Evolutionary conservation across 2,329 filamentous ascomycete genomes (phyloP).

Genomic region (Colletotrichum falcatum): DNA sequence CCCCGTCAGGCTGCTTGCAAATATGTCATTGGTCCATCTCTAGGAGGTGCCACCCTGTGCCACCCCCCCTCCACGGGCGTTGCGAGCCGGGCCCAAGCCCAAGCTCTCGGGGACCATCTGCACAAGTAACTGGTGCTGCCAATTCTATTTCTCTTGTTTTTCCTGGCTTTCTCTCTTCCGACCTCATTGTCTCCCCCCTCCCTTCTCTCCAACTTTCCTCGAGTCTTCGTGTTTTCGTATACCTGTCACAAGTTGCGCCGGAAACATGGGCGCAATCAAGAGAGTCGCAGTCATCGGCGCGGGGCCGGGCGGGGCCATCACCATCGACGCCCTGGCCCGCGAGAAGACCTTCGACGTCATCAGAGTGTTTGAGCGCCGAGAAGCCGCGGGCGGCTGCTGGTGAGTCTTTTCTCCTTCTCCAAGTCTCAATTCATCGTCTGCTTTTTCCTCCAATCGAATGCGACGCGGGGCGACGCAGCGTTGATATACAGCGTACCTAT

Average conservation of each 20-base stretch:
- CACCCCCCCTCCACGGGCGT: not conserved
- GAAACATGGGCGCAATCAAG: constrained; percentile 44
- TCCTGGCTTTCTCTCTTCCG: not conserved
- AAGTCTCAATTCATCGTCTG: not conserved
- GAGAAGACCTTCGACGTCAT: constrained; percentile 70
- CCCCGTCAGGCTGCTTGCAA: constrained; percentile 34
- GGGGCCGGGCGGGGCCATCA: constrained; percentile 70
- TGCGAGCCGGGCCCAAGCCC: constrained; percentile 20
- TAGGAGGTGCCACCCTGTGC: constrained; percentile 9
- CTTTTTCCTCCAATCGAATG: not conserved
- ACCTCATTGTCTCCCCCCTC: not conserved
- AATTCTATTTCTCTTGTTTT: not conserved
- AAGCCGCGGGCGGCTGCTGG: constrained; percentile 72
- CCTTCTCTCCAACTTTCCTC: too few relatives aligned
- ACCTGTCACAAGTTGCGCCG: not conserved
- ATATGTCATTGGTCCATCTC: constrained; percentile 19
- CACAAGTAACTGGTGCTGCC: not conserved
- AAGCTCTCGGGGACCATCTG: constrained; percentile 8
- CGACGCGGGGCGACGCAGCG: not conserved
- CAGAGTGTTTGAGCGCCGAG: constrained; percentile 71
- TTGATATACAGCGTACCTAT: not conserved
- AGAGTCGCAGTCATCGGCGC: constrained; percentile 70
- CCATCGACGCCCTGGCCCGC: constrained; percentile 69
- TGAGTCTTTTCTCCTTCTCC: constrained; percentile 49
- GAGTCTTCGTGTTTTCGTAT: not conserved